Percentiles rank a stretch among this genome's conserved stretches.
Conservation (phyloP, 1,284 basidiomycete genomes). For the Ustilago trichophora region DNA sequence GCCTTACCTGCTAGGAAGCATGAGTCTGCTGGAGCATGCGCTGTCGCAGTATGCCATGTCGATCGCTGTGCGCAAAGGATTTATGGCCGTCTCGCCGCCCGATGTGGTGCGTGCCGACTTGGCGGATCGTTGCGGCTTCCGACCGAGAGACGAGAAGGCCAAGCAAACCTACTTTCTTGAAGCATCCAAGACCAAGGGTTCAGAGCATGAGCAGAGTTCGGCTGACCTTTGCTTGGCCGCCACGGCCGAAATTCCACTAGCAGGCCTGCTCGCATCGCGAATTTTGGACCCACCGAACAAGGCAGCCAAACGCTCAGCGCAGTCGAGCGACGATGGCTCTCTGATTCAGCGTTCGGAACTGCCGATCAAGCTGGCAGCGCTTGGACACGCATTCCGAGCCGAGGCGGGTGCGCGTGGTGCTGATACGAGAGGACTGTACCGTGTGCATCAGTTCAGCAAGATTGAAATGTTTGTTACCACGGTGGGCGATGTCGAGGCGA, state of each 20-base stretch:
- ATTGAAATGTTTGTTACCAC: constrained; percentile 69
- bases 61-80: constrained; percentile 77
- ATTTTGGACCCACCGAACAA: constrained; percentile 11
- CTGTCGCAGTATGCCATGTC: constrained; percentile 86
- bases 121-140: constrained; percentile 88
- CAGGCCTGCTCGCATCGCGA: constrained; percentile 53
- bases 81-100: constrained; percentile 81
- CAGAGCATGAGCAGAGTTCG: constrained; percentile 18
- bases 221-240: constrained; percentile 67
- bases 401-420: constrained; percentile 92
- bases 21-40: constrained; percentile 86
- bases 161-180: constrained; percentile 68
- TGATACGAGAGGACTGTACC: constrained; percentile 90
- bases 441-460: constrained; percentile 97
- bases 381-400: constrained; percentile 90
- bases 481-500: constrained; percentile 73
- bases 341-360: constrained; percentile 22
- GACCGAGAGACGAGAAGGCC: constrained; percentile 77
- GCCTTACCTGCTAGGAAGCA: constrained; percentile 86
- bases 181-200: constrained; percentile 20
- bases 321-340: background rate
- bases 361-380: constrained; percentile 82
- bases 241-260: constrained; percentile 70
- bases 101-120: constrained; percentile 89
- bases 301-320: background rate